phyloP scores from a whole-genome alignment of 306 rosid species.

The Canavalia ensiformis region DNA sequence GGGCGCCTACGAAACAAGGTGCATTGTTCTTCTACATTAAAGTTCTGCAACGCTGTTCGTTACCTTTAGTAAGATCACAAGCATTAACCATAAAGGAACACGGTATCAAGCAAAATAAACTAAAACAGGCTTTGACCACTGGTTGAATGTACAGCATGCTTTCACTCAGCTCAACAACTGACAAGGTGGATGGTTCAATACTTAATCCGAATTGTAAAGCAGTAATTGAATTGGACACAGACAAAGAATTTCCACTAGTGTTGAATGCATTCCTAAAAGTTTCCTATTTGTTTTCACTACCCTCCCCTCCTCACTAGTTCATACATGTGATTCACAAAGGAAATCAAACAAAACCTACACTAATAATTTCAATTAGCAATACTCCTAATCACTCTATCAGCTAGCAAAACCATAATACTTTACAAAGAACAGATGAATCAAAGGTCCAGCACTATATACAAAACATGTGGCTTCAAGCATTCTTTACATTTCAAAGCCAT shows the following conservation, averaged over 20 bases:
- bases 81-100: not conserved
- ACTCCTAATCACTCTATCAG: constrained; percentile 40
- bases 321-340: constrained; percentile 34
- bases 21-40: not conserved
- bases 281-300: constrained; percentile 42
- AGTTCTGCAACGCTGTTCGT: not conserved
- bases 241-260: constrained; percentile 50
- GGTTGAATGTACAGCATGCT: not conserved
- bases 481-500: constrained; percentile 47
- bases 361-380: constrained; percentile 41
- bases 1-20: not conserved
- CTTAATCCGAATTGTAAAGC: not conserved
- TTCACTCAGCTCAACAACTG: not conserved
- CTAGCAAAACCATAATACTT: constrained; percentile 47
- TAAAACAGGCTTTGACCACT: not conserved
- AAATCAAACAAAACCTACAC: constrained; percentile 43
- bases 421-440: constrained; percentile 44
- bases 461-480: not conserved
- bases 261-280: constrained; percentile 45
- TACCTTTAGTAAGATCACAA: constrained; percentile 14
- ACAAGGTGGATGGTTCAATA: not conserved
- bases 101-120: not conserved
- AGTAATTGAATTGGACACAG: constrained; percentile 15
- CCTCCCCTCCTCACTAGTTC: not conserved
- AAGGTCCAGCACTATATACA: constrained; percentile 41